Percentiles rank a stretch among this genome's conserved stretches.
Evolutionary conservation across 106 monocot species (phyloP).

Genomic region (Acorus gramineus): DNA sequence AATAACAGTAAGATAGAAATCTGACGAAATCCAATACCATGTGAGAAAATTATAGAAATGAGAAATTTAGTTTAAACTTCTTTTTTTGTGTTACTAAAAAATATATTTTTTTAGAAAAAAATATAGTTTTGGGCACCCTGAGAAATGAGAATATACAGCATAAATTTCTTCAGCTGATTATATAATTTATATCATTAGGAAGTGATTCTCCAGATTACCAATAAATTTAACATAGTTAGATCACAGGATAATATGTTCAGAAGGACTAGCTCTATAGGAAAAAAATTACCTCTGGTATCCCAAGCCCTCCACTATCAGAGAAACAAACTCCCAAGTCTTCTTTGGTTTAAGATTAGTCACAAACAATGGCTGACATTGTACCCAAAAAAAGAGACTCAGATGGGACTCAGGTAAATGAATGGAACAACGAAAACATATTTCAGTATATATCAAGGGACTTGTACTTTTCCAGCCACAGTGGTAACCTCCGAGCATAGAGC

Average conservation of each 20-base stretch:
- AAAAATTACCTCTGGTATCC: conserved; percentile 67
- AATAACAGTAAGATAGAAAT: too few relatives aligned
- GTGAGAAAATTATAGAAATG: too few relatives aligned
- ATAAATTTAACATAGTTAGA: neutral
- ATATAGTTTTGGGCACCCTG: too few relatives aligned
- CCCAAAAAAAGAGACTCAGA: neutral
- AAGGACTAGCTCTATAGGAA: neutral
- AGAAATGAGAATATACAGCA: too few relatives aligned
- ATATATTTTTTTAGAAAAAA: too few relatives aligned
- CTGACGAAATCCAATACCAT: too few relatives aligned
- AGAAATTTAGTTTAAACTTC: too few relatives aligned
- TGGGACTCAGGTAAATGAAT: neutral
- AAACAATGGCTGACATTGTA: conserved; percentile 61
- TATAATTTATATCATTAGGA: too few relatives aligned
- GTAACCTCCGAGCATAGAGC: conserved; percentile 35
- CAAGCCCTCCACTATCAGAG: conserved; percentile 58
- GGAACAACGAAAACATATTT: neutral
- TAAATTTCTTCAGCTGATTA: too few relatives aligned
- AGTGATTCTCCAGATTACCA: too few relatives aligned
- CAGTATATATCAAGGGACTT: too few relatives aligned
- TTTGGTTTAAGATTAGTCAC: conserved; percentile 68
- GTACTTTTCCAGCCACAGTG: conserved; percentile 79
- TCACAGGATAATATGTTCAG: neutral
- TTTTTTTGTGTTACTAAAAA: too few relatives aligned
- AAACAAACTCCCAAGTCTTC: conserved; percentile 59